These are phyloP conservation scores for Yamadazyma ubonensis DNA, from an alignment of 805 yeast genomes.

Conservation along the genomic window DNA sequence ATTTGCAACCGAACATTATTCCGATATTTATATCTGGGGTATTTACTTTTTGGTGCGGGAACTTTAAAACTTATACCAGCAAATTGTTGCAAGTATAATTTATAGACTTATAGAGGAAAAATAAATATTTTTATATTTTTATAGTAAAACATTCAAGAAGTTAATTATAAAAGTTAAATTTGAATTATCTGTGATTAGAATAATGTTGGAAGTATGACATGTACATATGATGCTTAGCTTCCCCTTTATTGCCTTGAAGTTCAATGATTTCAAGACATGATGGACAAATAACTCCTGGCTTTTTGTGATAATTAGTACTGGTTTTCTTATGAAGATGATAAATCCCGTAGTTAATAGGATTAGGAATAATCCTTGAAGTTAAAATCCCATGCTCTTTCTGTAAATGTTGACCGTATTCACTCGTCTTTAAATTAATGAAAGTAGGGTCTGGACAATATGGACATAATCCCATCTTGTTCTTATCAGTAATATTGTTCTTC, in stretches of 20 bases:
- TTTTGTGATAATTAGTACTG: slow-evolving; percentile 2
- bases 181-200: slow-evolving; percentile 3
- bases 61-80: no score
- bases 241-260: slow-evolving; percentile 3
- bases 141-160: not conserved
- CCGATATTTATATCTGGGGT: not conserved
- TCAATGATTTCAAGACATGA: slow-evolving; percentile 7
- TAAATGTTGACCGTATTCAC: slow-evolving; percentile 9
- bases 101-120: not conserved
- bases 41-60: not conserved
- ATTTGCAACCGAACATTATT: not conserved
- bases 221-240: not conserved
- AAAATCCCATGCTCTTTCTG: slow-evolving; percentile 7
- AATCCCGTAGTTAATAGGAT: slow-evolving; percentile 7
- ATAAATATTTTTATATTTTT: no score
- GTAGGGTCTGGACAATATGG: slow-evolving; percentile 8
- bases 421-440: slow-evolving; percentile 6
- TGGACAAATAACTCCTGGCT: slow-evolving; percentile 9
- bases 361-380: slow-evolving; percentile 8
- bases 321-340: slow-evolving; percentile 3
- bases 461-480: slow-evolving; percentile 7
- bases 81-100: not conserved
- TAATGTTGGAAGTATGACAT: slow-evolving; percentile 8
- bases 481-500: not conserved
- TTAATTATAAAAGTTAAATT: not conserved